These are phyloP conservation scores for Penicillium paneum DNA, from an alignment of 2,329 filamentous ascomycete species.

Conservation along the genomic window DNA sequence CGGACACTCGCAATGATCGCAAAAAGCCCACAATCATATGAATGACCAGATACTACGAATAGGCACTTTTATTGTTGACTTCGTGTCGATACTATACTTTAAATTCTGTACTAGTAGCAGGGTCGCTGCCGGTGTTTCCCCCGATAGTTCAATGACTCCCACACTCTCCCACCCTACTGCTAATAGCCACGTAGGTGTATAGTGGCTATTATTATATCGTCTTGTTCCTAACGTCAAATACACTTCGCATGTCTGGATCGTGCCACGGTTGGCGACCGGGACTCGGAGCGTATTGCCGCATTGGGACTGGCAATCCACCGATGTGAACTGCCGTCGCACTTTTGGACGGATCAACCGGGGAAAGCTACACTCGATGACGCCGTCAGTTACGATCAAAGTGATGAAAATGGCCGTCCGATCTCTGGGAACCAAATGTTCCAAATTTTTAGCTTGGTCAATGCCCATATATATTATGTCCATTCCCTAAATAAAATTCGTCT, in stretches of 20 bases:
- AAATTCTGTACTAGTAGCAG: not conserved
- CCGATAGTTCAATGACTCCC: no score
- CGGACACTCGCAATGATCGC: not conserved
- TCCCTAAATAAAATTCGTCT: not conserved
- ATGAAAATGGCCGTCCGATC: not conserved
- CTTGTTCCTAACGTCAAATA: not conserved
- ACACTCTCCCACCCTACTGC: not conserved
- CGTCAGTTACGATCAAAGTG: not conserved
- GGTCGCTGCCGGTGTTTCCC: not conserved
- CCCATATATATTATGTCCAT: not conserved
- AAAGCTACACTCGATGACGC: conserved; percentile 12
- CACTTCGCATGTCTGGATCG: not conserved
- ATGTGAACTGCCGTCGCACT: not conserved
- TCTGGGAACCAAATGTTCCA: not conserved
- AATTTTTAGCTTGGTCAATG: not conserved
- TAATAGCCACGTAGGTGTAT: not conserved
- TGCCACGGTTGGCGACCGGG: not conserved
- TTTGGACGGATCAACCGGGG: conserved; percentile 10
- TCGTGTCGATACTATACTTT: not conserved
- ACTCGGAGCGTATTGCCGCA: not conserved
- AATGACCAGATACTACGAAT: not conserved
- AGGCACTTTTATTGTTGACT: not conserved
- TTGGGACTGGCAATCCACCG: not conserved
- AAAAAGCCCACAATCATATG: not conserved
- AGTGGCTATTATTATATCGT: not conserved